A percentile compares a stretch with the other conserved stretches of the same genome.
phyloP scores from a whole-genome alignment of 75 land plant species.

The Picea sitchensis region DNA sequence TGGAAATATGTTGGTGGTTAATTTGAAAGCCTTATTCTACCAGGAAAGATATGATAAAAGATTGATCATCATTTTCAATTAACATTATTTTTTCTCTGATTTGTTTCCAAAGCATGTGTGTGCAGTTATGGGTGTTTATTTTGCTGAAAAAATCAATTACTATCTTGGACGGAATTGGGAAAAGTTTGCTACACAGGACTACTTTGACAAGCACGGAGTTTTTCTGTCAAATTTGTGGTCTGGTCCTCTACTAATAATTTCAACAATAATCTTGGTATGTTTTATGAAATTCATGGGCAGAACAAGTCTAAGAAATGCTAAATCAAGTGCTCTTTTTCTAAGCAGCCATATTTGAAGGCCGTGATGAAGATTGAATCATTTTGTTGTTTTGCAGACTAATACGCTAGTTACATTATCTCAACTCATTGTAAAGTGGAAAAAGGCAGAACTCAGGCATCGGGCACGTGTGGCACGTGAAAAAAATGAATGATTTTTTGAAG shows the following conservation, averaged over 20 bases:
- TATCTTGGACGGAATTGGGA: slow-evolving; percentile 60
- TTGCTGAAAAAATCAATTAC: slow-evolving; percentile 71
- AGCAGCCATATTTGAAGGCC: not conserved
- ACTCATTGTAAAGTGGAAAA: slow-evolving; percentile 80
- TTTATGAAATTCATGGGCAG: not conserved
- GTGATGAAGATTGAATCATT: not conserved
- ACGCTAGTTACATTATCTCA: slow-evolving; percentile 56
- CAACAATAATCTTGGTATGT: slow-evolving; percentile 76
- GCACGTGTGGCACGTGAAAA: slow-evolving; percentile 63
- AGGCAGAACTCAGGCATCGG: slow-evolving; percentile 77
- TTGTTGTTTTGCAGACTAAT: slow-evolving; percentile 47
- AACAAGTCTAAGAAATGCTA: not conserved
- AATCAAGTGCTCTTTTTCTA: not conserved
- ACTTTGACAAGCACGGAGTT: slow-evolving; percentile 74
- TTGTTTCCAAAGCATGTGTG: not conserved
- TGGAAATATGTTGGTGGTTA: too few species aligned
- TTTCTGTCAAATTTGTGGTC: slow-evolving; percentile 92
- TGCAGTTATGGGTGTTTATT: slow-evolving; percentile 75
- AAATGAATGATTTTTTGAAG: slow-evolving; percentile 25
- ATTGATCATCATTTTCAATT: not conserved
- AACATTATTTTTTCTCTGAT: not conserved
- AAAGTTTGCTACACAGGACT: slow-evolving; percentile 78
- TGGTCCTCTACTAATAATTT: slow-evolving; percentile 70
- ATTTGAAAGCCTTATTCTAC: too few species aligned
- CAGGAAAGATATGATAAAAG: not conserved